Conservation (phyloP, 192 early-diverging fungal genomes). For the Phlyctochytrium bullatum region DNA sequence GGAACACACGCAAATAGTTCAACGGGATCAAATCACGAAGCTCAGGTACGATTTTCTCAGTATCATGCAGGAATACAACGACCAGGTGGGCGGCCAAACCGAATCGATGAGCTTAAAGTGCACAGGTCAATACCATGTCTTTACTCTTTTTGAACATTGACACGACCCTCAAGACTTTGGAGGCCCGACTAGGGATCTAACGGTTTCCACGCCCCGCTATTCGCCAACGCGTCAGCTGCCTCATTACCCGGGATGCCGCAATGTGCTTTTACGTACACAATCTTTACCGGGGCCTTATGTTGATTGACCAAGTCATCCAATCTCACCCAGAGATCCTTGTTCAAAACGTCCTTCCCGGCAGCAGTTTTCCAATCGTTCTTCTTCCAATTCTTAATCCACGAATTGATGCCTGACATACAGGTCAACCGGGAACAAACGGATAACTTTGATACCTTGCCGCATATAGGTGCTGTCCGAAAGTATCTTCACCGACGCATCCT, state of each 20-base stretch:
- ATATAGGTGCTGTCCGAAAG: constrained; percentile 77
- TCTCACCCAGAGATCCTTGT: constrained; percentile 72
- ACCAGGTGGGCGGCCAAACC: neutral
- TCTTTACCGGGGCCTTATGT: constrained; percentile 4
- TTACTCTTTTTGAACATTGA: neutral
- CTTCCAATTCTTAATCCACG: constrained; percentile 76
- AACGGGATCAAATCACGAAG: neutral
- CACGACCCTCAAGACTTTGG: neutral
- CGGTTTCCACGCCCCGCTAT: constrained; percentile 51
- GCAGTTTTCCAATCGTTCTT: constrained; percentile 62
- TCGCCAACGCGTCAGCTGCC: constrained; percentile 75
- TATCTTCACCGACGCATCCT: constrained; percentile 35
- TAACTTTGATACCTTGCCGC: constrained; percentile 65
- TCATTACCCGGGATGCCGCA: constrained; percentile 73
- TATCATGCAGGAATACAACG: constrained; percentile 2
- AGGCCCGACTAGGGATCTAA: neutral
- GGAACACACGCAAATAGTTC: neutral
- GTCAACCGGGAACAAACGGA: too few relatives aligned
- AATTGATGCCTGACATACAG: constrained; percentile 56
- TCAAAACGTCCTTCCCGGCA: constrained; percentile 59
- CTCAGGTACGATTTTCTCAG: neutral
- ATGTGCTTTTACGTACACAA: constrained; percentile 71
- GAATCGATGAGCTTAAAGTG: neutral
- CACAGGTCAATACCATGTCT: neutral
- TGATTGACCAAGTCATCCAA: constrained; percentile 41